Conservation (phyloP, 805 yeast genomes). For the Sugiyamaella smithiae region DNA sequence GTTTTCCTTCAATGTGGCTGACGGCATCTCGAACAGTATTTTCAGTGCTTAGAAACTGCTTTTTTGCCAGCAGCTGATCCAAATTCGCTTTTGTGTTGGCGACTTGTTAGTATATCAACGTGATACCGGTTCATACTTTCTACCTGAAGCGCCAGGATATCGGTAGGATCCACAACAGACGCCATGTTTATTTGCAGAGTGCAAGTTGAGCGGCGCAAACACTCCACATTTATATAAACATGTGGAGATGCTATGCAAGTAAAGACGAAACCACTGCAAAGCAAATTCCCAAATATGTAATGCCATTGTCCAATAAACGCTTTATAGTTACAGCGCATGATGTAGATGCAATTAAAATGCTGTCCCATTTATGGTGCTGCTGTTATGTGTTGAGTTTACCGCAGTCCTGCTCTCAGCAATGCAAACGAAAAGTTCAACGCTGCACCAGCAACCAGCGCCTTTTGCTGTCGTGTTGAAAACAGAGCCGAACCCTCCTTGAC, state of each 20-base stretch:
- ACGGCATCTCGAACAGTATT: neutral
- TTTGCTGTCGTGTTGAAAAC: conserved; percentile 59
- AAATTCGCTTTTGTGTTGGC: neutral
- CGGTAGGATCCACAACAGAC: neutral
- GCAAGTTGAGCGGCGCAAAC: too few relatives aligned
- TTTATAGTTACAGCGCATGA: too few relatives aligned
- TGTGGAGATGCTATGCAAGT: too few relatives aligned
- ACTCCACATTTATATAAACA: too few relatives aligned
- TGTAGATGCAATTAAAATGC: too few relatives aligned
- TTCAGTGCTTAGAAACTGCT: neutral
- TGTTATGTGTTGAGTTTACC: too few relatives aligned
- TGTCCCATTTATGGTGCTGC: too few relatives aligned
- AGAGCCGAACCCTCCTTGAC: conserved; percentile 51
- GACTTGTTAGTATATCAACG: neutral
- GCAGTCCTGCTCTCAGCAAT: conserved; percentile 14
- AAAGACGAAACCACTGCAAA: too few relatives aligned
- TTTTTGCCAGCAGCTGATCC: neutral
- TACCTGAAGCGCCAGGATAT: neutral
- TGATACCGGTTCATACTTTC: neutral
- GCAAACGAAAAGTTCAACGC: conserved; percentile 68
- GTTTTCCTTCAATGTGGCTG: neutral
- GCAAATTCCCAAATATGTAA: too few relatives aligned
- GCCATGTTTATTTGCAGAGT: too few relatives aligned
- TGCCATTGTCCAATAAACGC: too few relatives aligned
- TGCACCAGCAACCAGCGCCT: conserved; percentile 72